These are phyloP conservation scores for Populus alba DNA, from an alignment of 345 rosid species.

Conservation along the genomic window DNA sequence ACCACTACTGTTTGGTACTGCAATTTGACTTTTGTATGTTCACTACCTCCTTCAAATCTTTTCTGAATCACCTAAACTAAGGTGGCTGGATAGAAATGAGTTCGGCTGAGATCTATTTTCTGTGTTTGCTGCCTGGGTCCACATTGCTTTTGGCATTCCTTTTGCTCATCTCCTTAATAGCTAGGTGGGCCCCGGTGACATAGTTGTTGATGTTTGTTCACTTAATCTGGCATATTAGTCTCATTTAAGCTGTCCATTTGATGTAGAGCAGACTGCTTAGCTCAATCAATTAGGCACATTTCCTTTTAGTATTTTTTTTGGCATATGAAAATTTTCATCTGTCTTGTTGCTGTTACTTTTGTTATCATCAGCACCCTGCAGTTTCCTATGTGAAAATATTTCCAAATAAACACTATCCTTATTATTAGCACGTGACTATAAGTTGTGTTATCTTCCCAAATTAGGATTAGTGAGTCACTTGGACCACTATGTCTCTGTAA, in stretches of 20 bases:
- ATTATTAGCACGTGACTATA: not conserved
- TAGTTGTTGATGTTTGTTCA: not conserved
- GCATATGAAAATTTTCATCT: not conserved
- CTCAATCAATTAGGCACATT: not conserved
- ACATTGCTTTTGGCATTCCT: not conserved
- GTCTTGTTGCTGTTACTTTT: not conserved
- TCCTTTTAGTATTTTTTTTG: not conserved
- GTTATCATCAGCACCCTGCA: not conserved
- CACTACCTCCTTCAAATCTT: not conserved
- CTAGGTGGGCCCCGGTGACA: not conserved
- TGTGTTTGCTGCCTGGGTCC: not conserved
- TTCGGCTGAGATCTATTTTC: not conserved
- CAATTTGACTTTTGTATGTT: not conserved
- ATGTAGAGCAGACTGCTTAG: not conserved
- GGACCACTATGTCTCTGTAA: not conserved
- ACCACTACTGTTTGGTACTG: not conserved
- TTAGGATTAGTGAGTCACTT: not conserved
- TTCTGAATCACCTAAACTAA: not conserved
- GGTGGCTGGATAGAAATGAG: not conserved
- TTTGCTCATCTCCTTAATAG: not conserved
- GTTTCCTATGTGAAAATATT: not conserved
- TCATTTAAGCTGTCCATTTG: not conserved
- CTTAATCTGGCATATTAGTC: not conserved
- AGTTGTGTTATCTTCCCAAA: not conserved
- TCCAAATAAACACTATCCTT: not conserved